These are phyloP conservation scores for Diaporthe velutina DNA, from an alignment of 2,329 filamentous ascomycete species.

Conservation along the genomic window DNA sequence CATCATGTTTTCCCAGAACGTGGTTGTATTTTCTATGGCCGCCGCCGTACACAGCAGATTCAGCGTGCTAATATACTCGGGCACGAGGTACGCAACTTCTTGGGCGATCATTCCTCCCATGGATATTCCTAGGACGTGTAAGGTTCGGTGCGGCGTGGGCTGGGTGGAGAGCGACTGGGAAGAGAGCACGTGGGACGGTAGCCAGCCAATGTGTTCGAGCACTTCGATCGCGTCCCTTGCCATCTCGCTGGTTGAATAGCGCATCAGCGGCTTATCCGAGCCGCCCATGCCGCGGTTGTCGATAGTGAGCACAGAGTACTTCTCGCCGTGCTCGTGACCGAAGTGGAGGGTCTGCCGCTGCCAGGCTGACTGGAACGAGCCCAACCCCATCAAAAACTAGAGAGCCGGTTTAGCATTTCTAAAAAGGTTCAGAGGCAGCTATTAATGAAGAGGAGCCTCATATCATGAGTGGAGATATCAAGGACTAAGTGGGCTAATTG, in stretches of 20 bases:
- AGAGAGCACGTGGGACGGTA: conserved; percentile 40
- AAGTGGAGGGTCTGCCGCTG: conserved; percentile 88
- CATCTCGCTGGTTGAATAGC: conserved; percentile 89
- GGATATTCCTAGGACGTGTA: conserved; percentile 81
- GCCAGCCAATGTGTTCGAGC: conserved; percentile 78
- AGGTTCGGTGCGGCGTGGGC: conserved; percentile 52
- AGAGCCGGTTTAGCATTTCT: conserved; percentile 28
- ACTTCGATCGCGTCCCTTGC: conserved; percentile 82
- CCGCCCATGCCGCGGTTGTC: conserved; percentile 90
- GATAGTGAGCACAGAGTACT: conserved; percentile 81
- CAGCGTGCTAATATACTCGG: conserved; percentile 66
- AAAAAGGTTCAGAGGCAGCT: neutral
- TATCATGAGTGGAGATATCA: neutral
- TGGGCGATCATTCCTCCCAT: conserved; percentile 96
- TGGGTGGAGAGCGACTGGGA: conserved; percentile 28
- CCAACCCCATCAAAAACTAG: conserved; percentile 86
- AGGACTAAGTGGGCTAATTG: conserved; percentile 17
- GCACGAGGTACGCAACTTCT: conserved; percentile 74
- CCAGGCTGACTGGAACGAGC: conserved; percentile 76
- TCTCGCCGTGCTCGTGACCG: conserved; percentile 75
- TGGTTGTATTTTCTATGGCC: conserved; percentile 69
- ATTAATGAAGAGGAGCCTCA: too few relatives aligned
- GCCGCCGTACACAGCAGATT: conserved; percentile 74
- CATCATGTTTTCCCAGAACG: conserved; percentile 75
- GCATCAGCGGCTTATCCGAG: conserved; percentile 80